Percentiles rank a stretch among this genome's conserved stretches.
phyloP scores from a whole-genome alignment of 1,284 basidiomycete species.

The Malassezia brasiliensis region DNA sequence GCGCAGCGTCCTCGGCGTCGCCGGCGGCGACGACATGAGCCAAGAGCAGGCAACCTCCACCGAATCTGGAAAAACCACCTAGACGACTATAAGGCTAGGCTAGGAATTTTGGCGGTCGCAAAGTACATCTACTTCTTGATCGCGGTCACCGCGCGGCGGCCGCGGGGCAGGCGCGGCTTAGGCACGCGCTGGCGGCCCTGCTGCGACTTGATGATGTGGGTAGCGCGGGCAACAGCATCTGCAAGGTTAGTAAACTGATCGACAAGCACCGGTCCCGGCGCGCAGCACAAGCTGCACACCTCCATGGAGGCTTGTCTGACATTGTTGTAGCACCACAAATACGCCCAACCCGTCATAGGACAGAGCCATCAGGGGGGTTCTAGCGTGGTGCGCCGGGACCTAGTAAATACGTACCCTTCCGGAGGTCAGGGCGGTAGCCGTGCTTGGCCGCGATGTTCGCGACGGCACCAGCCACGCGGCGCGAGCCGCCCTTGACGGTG shows the following conservation, averaged over 20 bases:
- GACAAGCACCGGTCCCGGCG: slow-evolving; percentile 6
- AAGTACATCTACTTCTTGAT: slow-evolving; percentile 15
- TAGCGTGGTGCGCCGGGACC: slow-evolving; percentile 35
- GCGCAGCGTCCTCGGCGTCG: background rate
- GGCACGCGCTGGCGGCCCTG: slow-evolving; percentile 6
- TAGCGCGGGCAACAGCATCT: slow-evolving; percentile 43
- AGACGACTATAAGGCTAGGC: background rate
- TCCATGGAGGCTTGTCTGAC: background rate
- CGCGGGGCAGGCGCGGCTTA: slow-evolving; percentile 12
- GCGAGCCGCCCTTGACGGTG: slow-evolving; percentile 20
- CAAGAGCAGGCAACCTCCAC: background rate
- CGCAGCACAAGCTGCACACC: background rate
- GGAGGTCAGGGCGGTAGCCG: slow-evolving; percentile 44
- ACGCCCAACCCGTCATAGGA: slow-evolving; percentile 44
- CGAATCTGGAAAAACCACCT: background rate
- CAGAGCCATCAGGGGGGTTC: slow-evolving; percentile 42
- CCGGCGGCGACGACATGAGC: slow-evolving; percentile 1
- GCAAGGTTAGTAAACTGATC: slow-evolving; percentile 15
- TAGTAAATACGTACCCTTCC: slow-evolving; percentile 33
- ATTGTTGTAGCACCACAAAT: slow-evolving; percentile 43
- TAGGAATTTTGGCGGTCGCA: slow-evolving; percentile 3
- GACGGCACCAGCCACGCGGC: slow-evolving; percentile 37
- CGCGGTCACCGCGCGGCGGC: background rate
- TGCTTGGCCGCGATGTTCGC: slow-evolving; percentile 41
- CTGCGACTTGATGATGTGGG: slow-evolving; percentile 39